These are phyloP conservation scores for Colletotrichum sojae DNA, from an alignment of 2,329 filamentous ascomycete species.

Conservation along the genomic window DNA sequence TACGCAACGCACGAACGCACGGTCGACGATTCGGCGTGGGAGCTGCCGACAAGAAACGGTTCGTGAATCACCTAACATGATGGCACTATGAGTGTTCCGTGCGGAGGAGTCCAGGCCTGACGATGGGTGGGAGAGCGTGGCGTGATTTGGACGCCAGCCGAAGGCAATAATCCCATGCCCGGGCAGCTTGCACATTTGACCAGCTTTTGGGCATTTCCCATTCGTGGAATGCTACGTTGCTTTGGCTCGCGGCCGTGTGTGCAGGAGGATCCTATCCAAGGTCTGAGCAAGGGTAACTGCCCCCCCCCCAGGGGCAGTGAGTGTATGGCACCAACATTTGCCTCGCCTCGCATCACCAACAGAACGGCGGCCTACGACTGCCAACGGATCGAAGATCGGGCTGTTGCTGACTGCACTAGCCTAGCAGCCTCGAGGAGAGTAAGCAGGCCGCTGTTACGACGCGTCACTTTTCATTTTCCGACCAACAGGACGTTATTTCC, in stretches of 20 bases:
- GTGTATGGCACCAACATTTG: background rate
- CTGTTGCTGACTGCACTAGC: too few species aligned
- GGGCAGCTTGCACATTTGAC: background rate
- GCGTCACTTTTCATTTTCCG: slow-evolving; percentile 17
- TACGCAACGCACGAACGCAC: slow-evolving; percentile 17
- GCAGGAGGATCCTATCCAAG: slow-evolving; percentile 3
- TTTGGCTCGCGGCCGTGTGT: slow-evolving; percentile 12
- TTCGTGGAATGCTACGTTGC: slow-evolving; percentile 27
- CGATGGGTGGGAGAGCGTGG: background rate
- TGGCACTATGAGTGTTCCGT: background rate
- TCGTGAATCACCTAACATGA: slow-evolving; percentile 18
- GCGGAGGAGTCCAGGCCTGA: background rate
- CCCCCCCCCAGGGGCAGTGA: background rate
- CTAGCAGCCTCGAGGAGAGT: background rate
- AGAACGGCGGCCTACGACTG: background rate
- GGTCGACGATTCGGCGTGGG: background rate
- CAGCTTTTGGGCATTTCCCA: slow-evolving; percentile 1
- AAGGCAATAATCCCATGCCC: background rate
- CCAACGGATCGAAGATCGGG: slow-evolving; percentile 4
- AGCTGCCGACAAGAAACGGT: slow-evolving; percentile 16
- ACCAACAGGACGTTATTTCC: background rate
- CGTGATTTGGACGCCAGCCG: slow-evolving; percentile 6
- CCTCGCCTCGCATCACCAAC: background rate
- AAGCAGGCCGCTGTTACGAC: background rate
- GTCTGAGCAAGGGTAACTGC: too few species aligned